Conservation (phyloP, 768 basidiomycete species). For the Solioccasus polychromus region DNA sequence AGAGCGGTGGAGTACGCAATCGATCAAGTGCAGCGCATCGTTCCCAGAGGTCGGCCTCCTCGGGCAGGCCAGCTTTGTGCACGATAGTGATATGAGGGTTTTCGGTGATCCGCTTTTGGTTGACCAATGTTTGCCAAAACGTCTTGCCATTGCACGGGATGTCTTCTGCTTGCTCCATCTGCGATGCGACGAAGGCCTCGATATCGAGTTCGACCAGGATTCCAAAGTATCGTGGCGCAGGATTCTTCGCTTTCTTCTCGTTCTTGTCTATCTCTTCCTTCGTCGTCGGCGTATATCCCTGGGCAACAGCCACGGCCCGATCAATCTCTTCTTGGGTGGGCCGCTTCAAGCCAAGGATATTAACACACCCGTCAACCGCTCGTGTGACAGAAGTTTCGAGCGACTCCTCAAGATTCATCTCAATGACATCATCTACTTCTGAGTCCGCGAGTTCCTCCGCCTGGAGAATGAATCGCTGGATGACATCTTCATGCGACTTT, state of each 20-base stretch:
- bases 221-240: constrained; percentile 64
- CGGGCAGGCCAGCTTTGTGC: constrained; percentile 53
- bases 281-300: constrained; percentile 38
- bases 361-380: constrained; percentile 56
- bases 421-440: constrained; percentile 68
- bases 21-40: constrained; percentile 17
- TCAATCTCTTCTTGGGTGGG: constrained; percentile 57
- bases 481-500: constrained; percentile 69
- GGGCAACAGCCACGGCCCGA: constrained; percentile 39
- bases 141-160: constrained; percentile 28
- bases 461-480: constrained; percentile 77
- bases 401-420: constrained; percentile 59
- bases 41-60: constrained; percentile 44
- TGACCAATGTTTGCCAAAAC: constrained; percentile 51
- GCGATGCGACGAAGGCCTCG: constrained; percentile 40
- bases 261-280: constrained; percentile 2
- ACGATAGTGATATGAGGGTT: constrained; percentile 87
- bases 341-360: constrained; percentile 48
- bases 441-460: constrained; percentile 55
- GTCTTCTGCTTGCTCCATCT: constrained; percentile 35
- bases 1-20: constrained; percentile 44
- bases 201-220: constrained; percentile 74
- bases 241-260: constrained; percentile 26
- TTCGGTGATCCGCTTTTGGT: constrained; percentile 44
- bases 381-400: constrained; percentile 54